A percentile compares a stretch with the other conserved stretches of the same genome.
phyloP scores from a whole-genome alignment of 306 rosid genomes.

The Prinsepia uniflora region DNA sequence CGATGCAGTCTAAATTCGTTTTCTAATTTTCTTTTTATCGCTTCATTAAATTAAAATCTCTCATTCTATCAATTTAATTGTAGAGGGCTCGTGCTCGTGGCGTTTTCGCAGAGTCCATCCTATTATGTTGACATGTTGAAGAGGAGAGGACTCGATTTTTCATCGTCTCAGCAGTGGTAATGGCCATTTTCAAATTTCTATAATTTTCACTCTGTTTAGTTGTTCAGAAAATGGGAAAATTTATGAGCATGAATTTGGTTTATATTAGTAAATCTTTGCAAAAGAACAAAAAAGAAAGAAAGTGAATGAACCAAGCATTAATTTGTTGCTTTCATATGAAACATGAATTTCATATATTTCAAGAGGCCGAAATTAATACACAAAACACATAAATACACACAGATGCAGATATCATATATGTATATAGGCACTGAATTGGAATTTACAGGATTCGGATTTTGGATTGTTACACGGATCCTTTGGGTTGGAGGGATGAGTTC shows the following conservation, averaged over 20 bases:
- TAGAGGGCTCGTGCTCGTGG: constrained; percentile 70
- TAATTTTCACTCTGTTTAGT: background rate
- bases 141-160: constrained; percentile 42
- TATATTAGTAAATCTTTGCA: background rate
- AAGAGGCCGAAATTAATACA: background rate
- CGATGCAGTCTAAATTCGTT: constrained; percentile 7
- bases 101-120: constrained; percentile 65
- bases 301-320: background rate
- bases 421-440: constrained; percentile 2
- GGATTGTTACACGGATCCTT: constrained; percentile 97
- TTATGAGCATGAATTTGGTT: background rate
- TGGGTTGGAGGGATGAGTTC: constrained; percentile 75
- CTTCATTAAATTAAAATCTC: background rate
- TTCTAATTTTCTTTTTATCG: background rate
- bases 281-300: too few relatives aligned
- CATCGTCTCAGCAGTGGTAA: constrained; percentile 59
- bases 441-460: constrained; percentile 70
- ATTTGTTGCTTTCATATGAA: background rate
- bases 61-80: constrained; percentile 1
- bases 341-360: too few relatives aligned
- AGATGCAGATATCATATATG: background rate
- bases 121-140: constrained; percentile 52
- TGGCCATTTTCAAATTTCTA: constrained; percentile 19
- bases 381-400: background rate
- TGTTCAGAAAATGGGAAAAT: background rate